A percentile compares a stretch with the other conserved stretches of the same genome.
phyloP scores from a whole-genome alignment of 2,329 filamentous ascomycete genomes.

The Aspergillus niger region DNA sequence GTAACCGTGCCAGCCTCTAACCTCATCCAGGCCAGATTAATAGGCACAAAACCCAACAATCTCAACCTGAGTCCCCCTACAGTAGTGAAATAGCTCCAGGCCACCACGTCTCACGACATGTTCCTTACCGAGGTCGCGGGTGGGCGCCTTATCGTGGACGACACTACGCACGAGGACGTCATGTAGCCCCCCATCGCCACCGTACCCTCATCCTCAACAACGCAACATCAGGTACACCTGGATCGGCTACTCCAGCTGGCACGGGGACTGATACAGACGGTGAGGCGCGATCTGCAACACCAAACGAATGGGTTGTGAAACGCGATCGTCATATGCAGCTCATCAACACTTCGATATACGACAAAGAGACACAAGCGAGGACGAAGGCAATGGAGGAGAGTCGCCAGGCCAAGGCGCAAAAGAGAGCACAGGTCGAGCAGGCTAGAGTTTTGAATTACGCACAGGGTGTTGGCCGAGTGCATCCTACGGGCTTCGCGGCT shows the following conservation, averaged over 20 bases:
- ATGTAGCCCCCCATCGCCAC: conserved; percentile 52
- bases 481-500: conserved; percentile 20
- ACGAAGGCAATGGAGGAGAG: conserved; percentile 72
- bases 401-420: conserved; percentile 48
- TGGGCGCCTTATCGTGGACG: conserved; percentile 50
- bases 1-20: conserved; percentile 14
- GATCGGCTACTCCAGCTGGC: conserved; percentile 28
- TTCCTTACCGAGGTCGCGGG: conserved; percentile 35
- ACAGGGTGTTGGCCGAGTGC: conserved; percentile 31
- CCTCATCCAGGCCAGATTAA: conserved; percentile 70
- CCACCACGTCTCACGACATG: conserved; percentile 33
- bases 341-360: conserved; percentile 77
- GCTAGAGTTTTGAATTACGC: conserved; percentile 44
- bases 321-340: conserved; percentile 77
- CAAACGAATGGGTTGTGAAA: conserved; percentile 67
- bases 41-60: conserved; percentile 66
- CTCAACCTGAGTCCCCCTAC: conserved; percentile 25
- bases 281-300: conserved; percentile 31
- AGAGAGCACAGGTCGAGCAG: conserved; percentile 60
- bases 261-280: conserved; percentile 31
- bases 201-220: conserved; percentile 68
- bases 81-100: conserved; percentile 24
- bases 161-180: conserved; percentile 39
- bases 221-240: conserved; percentile 25
- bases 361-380: conserved; percentile 70